Evolutionary conservation across 2,329 filamentous ascomycete species (phyloP).

Genomic region (Ceratocystis huliohia): DNA sequence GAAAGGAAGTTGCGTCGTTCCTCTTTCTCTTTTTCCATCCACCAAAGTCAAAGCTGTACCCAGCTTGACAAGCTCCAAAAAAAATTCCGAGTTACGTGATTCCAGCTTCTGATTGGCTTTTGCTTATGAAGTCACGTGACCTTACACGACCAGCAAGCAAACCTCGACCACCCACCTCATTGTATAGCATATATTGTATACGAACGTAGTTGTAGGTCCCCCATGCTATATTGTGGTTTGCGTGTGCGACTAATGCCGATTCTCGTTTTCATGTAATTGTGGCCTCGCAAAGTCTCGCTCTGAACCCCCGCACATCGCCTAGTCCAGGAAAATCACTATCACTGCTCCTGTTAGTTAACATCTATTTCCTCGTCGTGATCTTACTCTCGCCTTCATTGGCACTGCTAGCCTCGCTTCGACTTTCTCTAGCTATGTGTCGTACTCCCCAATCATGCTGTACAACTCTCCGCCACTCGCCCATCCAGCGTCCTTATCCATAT

Average conservation of each 20-base stretch:
- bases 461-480: background rate
- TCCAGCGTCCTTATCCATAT: background rate
- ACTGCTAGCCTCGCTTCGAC: background rate
- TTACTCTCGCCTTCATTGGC: no score
- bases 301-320: background rate
- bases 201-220: no score
- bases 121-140: no score
- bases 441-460: background rate
- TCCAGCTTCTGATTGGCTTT: background rate
- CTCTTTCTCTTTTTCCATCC: background rate
- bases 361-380: no score
- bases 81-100: background rate
- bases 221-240: no score
- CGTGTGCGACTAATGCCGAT: background rate
- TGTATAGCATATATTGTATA: no score
- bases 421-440: background rate
- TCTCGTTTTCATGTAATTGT: background rate
- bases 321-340: no score
- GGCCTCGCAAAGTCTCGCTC: background rate
- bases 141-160: no score
- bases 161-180: no score
- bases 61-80: background rate
- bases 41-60: no score
- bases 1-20: constrained; percentile 4
- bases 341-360: no score